Evolutionary conservation across 2,329 filamentous ascomycete species (phyloP).

Genomic region (Fusarium pseudonygamai): DNA sequence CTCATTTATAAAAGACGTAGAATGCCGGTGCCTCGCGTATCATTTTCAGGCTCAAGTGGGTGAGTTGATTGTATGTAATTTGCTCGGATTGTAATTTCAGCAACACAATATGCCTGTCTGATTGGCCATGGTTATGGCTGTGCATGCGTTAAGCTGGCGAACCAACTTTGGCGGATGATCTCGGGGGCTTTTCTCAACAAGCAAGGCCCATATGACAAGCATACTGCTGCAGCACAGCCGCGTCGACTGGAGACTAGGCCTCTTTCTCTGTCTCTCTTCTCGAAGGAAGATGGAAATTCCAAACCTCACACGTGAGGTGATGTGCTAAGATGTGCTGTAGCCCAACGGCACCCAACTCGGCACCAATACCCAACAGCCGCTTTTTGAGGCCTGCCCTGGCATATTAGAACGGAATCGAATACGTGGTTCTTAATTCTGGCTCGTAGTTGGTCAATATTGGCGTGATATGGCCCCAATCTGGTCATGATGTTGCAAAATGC

Average conservation of each 20-base stretch:
- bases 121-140: slow-evolving; percentile 19
- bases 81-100: slow-evolving; percentile 23
- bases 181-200: background rate
- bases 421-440: background rate
- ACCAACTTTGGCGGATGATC: slow-evolving; percentile 5
- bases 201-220: slow-evolving; percentile 14
- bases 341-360: slow-evolving; percentile 35
- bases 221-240: slow-evolving; percentile 22
- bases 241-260: slow-evolving; percentile 8
- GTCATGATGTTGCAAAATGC: slow-evolving; percentile 26
- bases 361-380: slow-evolving; percentile 30
- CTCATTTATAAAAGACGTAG: slow-evolving; percentile 26
- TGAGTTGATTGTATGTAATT: background rate
- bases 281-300: slow-evolving; percentile 32
- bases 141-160: slow-evolving; percentile 14
- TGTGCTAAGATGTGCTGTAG: slow-evolving; percentile 8
- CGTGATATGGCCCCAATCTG: slow-evolving; percentile 25
- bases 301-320: background rate
- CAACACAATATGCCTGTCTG: background rate
- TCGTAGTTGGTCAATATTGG: slow-evolving; percentile 25
- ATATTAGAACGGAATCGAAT: slow-evolving; percentile 10
- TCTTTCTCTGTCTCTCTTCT: background rate
- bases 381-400: slow-evolving; percentile 32
- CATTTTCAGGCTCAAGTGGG: slow-evolving; percentile 4
- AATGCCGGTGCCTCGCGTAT: slow-evolving; percentile 17